A percentile compares a stretch with the other conserved stretches of the same genome.
Evolutionary conservation across 352 stramenopile species (phyloP).

Genomic region (Pythium folliculosum): DNA sequence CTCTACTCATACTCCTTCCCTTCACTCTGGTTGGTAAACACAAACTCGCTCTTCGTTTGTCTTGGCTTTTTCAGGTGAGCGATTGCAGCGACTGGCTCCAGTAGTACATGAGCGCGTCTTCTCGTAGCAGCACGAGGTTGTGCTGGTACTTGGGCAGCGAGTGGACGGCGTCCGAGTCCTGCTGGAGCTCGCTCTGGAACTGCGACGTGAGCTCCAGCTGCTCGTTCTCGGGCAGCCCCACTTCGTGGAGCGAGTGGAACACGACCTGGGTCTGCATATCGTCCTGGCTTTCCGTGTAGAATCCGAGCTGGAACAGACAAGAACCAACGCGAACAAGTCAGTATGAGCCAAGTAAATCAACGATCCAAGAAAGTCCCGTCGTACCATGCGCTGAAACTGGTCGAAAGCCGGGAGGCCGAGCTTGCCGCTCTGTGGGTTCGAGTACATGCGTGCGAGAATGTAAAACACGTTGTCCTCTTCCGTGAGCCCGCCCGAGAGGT

Average conservation of each 20-base stretch:
- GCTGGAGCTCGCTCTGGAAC: constrained; percentile 60
- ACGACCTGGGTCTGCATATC: constrained; percentile 76
- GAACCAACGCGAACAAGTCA: no score
- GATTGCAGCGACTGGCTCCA: constrained; percentile 75
- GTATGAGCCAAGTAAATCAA: no score
- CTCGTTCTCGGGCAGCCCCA: constrained; percentile 62
- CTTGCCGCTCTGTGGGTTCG: constrained; percentile 62
- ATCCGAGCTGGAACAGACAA: constrained; percentile 55
- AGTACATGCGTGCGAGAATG: constrained; percentile 81
- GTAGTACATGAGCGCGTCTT: constrained; percentile 87
- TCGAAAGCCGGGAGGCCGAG: constrained; percentile 82
- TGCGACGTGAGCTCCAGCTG: constrained; percentile 64
- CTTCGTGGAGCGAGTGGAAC: constrained; percentile 66
- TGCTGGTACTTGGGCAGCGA: constrained; percentile 84
- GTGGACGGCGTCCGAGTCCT: constrained; percentile 70
- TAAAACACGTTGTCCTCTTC: constrained; percentile 83
- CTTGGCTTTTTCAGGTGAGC: constrained; percentile 12
- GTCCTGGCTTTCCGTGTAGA: constrained; percentile 77
- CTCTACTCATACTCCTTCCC: no score
- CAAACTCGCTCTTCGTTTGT: constrained; percentile 9
- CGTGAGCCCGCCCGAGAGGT: constrained; percentile 25
- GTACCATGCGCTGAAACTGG: constrained; percentile 81
- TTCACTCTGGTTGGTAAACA: no score
- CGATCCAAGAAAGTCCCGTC: no score
- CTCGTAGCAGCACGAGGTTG: constrained; percentile 80